Base-by-base conservation (phyloP, 306 rosid genomes). In the Lupinus albus region DNA sequence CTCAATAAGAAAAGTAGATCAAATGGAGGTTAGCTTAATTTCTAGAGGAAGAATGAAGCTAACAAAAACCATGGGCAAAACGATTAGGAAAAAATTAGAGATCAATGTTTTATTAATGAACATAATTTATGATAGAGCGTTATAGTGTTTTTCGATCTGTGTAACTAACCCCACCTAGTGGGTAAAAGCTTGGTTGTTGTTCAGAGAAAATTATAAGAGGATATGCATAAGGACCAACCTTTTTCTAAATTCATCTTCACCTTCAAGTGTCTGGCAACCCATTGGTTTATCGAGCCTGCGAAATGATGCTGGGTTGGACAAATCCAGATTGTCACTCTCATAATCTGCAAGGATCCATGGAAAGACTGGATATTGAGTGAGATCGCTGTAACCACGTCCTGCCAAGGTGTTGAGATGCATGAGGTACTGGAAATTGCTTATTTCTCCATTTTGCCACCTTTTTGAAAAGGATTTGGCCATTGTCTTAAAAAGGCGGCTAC, bases 371-470 rank as follows among this genome's bases (percentile, higher is more conserved):
- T 88, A 94, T 64, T 94, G 99, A 53, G 99, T 94, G 71, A 94
- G 97, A 83, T 94, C 99, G 72, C 96, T 94, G 78, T 94, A 94
- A 33, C 99, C 99, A 59, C 99, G 99, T 53, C 99, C 99, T 17
- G 99, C 99, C 84, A 91, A 87, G 67, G 99, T 94, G 75, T 94
- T 94, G 54, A 94, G 97, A 84, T 91, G 96, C 99, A 94, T 94
- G 77, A 94, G 97, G 82, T 94, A 94, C 61, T 94, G 99, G 74
- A 94, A 94, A 74, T 94, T 94, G 89, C 95, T 94, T 69, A 91
- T 94, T 80, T 94, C 99, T 66, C 99, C 99, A 82, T 64, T 90
- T 72, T 94, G 99, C 99, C 99, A 94, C 76, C 99, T 85, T 79
- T 87, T 94, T 14, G 96, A 94, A 85, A 94, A 94, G 52, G 99